Evolutionary conservation across 1,139 yeast genomes (phyloP).

Genomic region (Diutina catenulata): DNA sequence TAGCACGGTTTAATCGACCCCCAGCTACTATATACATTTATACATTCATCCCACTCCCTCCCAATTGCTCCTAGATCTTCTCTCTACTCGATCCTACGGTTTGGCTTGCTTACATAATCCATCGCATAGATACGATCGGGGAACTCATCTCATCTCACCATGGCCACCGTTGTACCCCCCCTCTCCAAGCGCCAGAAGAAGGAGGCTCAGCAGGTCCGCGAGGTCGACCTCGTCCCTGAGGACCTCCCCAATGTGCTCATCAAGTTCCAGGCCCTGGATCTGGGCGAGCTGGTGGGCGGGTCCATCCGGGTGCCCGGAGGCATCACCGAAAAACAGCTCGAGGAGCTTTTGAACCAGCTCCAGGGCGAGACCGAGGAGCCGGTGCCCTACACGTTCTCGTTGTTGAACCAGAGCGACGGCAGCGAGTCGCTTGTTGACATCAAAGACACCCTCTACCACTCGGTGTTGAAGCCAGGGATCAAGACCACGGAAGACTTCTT

Average conservation of each 20-base stretch:
- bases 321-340: conserved; percentile 76
- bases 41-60: too few species aligned
- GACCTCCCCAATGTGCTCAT: conserved; percentile 83
- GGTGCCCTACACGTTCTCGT: conserved; percentile 79
- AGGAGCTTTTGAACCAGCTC: conserved; percentile 71
- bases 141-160: conserved; percentile 14
- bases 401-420: conserved; percentile 35
- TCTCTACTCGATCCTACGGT: not conserved
- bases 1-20: too few species aligned
- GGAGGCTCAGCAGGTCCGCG: conserved; percentile 73
- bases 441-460: conserved; percentile 60
- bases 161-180: conserved; percentile 95
- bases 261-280: conserved; percentile 85
- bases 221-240: conserved; percentile 59
- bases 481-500: conserved; percentile 89
- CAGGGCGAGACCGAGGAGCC: conserved; percentile 65
- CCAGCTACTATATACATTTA: too few species aligned
- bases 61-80: too few species aligned
- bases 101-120: not conserved
- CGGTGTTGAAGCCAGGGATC: conserved; percentile 76
- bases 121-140: too few species aligned
- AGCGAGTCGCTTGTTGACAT: conserved; percentile 48
- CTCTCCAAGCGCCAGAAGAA: conserved; percentile 82
- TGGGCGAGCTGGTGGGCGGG: conserved; percentile 84
- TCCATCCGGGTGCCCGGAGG: conserved; percentile 87